Percentiles rank a stretch among this genome's conserved stretches.
Evolutionary conservation across 768 basidiomycete genomes (phyloP).

Genomic region (Hericium rajendrae): DNA sequence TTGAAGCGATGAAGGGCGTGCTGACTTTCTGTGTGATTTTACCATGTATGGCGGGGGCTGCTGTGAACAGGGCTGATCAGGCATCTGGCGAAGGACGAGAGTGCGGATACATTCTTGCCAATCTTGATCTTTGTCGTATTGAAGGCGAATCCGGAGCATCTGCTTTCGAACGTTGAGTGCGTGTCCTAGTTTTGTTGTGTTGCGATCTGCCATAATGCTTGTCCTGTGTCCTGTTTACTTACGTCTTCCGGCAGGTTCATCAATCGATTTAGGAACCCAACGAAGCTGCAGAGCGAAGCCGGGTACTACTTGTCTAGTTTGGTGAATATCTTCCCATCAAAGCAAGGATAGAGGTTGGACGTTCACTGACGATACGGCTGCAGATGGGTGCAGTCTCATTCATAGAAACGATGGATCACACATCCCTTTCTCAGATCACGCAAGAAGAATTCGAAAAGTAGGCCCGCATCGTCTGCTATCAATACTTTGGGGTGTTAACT

Average conservation of each 20-base stretch:
- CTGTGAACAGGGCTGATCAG: slow-evolving; percentile 66
- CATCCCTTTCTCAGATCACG: slow-evolving; percentile 86
- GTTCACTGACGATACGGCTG: background rate
- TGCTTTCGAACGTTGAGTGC: slow-evolving; percentile 93
- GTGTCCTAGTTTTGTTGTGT: slow-evolving; percentile 17
- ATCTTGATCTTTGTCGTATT: slow-evolving; percentile 91
- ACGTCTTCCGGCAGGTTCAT: slow-evolving; percentile 58
- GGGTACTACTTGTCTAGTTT: slow-evolving; percentile 96
- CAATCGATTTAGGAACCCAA: slow-evolving; percentile 84
- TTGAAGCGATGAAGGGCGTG: background rate
- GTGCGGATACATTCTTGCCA: slow-evolving; percentile 92
- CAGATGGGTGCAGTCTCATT: slow-evolving; percentile 96
- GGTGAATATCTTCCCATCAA: slow-evolving; percentile 35
- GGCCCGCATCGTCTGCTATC: slow-evolving; percentile 7
- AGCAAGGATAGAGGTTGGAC: background rate
- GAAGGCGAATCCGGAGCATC: slow-evolving; percentile 86
- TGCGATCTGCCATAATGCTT: background rate
- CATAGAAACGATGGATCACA: slow-evolving; percentile 97
- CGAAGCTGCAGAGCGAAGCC: slow-evolving; percentile 86
- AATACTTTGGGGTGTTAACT: background rate
- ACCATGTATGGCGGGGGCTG: background rate
- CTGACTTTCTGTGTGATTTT: slow-evolving; percentile 1
- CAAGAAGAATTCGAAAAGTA: slow-evolving; percentile 88
- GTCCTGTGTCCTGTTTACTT: background rate
- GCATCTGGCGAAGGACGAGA: slow-evolving; percentile 74